phyloP scores from a whole-genome alignment of 2,329 filamentous ascomycete species.

The Pyrenophora seminiperda region DNA sequence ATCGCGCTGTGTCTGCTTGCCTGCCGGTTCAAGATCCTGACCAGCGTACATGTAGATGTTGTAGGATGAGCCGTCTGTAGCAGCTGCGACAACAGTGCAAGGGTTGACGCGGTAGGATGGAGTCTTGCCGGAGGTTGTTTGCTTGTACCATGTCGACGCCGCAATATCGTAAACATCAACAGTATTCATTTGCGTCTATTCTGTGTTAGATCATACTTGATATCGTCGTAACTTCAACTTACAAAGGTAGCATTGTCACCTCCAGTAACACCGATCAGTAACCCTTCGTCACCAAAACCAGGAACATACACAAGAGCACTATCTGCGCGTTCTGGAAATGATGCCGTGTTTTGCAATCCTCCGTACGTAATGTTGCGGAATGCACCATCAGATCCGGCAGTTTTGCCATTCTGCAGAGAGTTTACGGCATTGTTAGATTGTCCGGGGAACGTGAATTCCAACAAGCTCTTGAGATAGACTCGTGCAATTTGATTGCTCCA shows the following conservation, averaged over 20 bases:
- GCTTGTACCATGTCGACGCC: slow-evolving; percentile 72
- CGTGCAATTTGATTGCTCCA: slow-evolving; percentile 70
- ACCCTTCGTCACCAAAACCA: slow-evolving; percentile 74
- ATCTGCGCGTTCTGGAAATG: slow-evolving; percentile 75
- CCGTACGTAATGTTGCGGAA: slow-evolving; percentile 78
- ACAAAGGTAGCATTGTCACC: slow-evolving; percentile 71
- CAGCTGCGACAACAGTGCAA: slow-evolving; percentile 75
- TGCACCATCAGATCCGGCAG: slow-evolving; percentile 65
- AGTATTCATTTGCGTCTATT: slow-evolving; percentile 67
- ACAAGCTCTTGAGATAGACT: slow-evolving; percentile 73
- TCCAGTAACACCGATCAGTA: slow-evolving; percentile 78
- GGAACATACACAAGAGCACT: slow-evolving; percentile 76
- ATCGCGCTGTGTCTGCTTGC: slow-evolving; percentile 63
- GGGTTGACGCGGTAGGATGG: slow-evolving; percentile 66
- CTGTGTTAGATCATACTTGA: slow-evolving; percentile 11
- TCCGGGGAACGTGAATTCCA: slow-evolving; percentile 78
- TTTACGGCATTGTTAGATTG: slow-evolving; percentile 67
- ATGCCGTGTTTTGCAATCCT: slow-evolving; percentile 67
- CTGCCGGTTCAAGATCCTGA: slow-evolving; percentile 71
- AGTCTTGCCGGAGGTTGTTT: slow-evolving; percentile 65
- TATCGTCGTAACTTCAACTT: slow-evolving; percentile 27
- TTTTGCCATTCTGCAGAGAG: slow-evolving; percentile 57
- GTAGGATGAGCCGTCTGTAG: slow-evolving; percentile 74
- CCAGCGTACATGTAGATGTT: slow-evolving; percentile 81
- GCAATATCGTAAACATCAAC: slow-evolving; percentile 83